Percentiles rank a stretch among this genome's conserved stretches.
Conservation (phyloP, 805 yeast species). For the Candida loeiensis region DNA sequence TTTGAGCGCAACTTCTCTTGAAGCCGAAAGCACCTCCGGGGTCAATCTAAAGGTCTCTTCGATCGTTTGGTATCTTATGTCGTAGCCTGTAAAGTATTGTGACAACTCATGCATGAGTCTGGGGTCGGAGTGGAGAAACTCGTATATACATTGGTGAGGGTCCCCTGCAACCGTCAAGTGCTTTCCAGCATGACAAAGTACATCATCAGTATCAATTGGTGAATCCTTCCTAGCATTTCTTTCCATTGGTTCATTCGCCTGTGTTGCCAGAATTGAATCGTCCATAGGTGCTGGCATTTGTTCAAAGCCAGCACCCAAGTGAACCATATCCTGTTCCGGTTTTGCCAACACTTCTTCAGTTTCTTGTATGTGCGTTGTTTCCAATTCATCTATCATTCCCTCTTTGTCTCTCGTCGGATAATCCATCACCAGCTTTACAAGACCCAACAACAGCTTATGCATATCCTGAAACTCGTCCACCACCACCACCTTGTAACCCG, state of each 20-base stretch:
- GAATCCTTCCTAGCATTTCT: too few relatives aligned
- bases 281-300: too few relatives aligned
- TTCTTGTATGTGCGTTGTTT: too few relatives aligned
- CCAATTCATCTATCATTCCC: too few relatives aligned
- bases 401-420: slow-evolving; percentile 30
- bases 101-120: slow-evolving; percentile 26
- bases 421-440: slow-evolving; percentile 38
- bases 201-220: too few relatives aligned
- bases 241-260: too few relatives aligned
- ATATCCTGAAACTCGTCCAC: slow-evolving; percentile 78
- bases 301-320: too few relatives aligned
- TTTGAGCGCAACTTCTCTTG: slow-evolving; percentile 26
- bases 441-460: slow-evolving; percentile 45
- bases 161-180: slow-evolving; percentile 72
- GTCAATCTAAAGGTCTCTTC: slow-evolving; percentile 59
- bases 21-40: slow-evolving; percentile 49
- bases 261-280: too few relatives aligned
- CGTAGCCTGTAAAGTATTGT: slow-evolving; percentile 18
- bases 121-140: slow-evolving; percentile 55
- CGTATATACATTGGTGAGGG: slow-evolving; percentile 66
- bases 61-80: slow-evolving; percentile 32
- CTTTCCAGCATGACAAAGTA: slow-evolving; percentile 18
- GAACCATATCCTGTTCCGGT: not conserved
- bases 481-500: slow-evolving; percentile 37
- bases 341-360: not conserved